These are phyloP conservation scores for Fusarium solani-melongenae DNA, from an alignment of 2,329 filamentous ascomycete species.

Conservation along the genomic window DNA sequence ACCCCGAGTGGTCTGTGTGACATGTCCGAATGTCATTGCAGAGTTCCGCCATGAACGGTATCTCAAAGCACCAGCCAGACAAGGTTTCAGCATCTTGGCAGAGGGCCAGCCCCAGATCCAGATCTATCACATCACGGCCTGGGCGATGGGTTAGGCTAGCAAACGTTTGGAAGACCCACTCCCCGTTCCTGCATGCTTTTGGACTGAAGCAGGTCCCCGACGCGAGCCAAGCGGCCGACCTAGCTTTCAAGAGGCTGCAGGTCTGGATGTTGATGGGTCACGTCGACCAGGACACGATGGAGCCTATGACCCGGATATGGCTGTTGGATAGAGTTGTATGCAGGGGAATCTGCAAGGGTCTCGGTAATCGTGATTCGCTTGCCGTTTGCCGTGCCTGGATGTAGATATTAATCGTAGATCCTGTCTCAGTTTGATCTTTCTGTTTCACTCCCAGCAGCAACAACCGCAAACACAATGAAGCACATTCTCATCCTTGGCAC, in stretches of 20 bases:
- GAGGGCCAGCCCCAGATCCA: background rate
- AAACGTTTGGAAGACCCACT: background rate
- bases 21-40: background rate
- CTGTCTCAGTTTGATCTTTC: constrained; percentile 26
- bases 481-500: constrained; percentile 11
- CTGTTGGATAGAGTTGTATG: constrained; percentile 31
- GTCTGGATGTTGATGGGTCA: constrained; percentile 5
- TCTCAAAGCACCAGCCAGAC: background rate
- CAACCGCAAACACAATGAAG: constrained; percentile 31
- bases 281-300: background rate
- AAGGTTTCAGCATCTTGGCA: constrained; percentile 6
- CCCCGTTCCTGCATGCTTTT: constrained; percentile 4
- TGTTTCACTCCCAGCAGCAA: constrained; percentile 12
- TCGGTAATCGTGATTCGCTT: constrained; percentile 18
- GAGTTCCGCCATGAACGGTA: constrained; percentile 9
- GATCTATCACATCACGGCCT: constrained; percentile 8
- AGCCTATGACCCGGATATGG: constrained; percentile 15
- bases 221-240: constrained; percentile 13
- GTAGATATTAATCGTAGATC: constrained; percentile 36
- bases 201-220: background rate
- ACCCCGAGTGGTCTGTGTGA: background rate
- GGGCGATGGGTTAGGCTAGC: background rate
- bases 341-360: constrained; percentile 28
- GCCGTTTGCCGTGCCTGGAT: constrained; percentile 5
- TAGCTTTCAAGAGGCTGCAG: constrained; percentile 4